phyloP scores from a whole-genome alignment of 2,329 filamentous ascomycete species.

The Diplodia sapinea region DNA sequence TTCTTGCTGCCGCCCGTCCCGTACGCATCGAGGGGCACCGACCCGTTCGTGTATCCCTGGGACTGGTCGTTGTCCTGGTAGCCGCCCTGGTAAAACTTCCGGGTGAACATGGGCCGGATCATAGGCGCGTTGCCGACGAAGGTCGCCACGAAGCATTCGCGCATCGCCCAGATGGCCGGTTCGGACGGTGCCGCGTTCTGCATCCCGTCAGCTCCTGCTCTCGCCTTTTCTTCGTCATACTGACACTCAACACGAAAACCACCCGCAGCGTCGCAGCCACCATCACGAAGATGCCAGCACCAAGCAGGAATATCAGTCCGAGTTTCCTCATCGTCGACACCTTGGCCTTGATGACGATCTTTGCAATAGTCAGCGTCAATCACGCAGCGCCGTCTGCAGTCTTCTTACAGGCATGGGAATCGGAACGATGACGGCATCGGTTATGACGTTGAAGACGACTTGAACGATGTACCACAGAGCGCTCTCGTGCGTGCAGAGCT shows the following conservation, averaged over 20 bases:
- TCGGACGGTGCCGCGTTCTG: conserved; percentile 31
- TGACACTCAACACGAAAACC: conserved; percentile 41
- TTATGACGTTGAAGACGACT: conserved; percentile 44
- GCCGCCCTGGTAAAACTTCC: conserved; percentile 31
- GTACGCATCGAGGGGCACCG: conserved; percentile 9
- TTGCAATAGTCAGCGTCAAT: not conserved
- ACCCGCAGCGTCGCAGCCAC: conserved; percentile 40
- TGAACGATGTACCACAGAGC: conserved; percentile 42
- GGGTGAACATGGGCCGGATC: conserved; percentile 39
- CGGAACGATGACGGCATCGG: conserved; percentile 45
- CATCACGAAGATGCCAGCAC: conserved; percentile 45
- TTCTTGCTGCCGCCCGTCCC: conserved; percentile 1
- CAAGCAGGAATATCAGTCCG: conserved; percentile 44
- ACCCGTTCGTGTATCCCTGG: conserved; percentile 14
- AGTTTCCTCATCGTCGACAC: conserved; percentile 41
- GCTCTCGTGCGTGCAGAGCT: conserved; percentile 45
- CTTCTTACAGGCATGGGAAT: conserved; percentile 43
- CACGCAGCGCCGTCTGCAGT: not conserved
- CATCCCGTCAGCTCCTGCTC: not conserved
- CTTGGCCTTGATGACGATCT: conserved; percentile 40
- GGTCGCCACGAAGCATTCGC: conserved; percentile 48
- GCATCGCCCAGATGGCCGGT: conserved; percentile 48
- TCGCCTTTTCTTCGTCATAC: conserved; percentile 21
- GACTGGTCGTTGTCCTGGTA: conserved; percentile 6
- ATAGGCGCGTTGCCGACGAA: conserved; percentile 49